phyloP scores from a whole-genome alignment of 2,329 filamentous ascomycete genomes.

The Alternaria consortialis region DNA sequence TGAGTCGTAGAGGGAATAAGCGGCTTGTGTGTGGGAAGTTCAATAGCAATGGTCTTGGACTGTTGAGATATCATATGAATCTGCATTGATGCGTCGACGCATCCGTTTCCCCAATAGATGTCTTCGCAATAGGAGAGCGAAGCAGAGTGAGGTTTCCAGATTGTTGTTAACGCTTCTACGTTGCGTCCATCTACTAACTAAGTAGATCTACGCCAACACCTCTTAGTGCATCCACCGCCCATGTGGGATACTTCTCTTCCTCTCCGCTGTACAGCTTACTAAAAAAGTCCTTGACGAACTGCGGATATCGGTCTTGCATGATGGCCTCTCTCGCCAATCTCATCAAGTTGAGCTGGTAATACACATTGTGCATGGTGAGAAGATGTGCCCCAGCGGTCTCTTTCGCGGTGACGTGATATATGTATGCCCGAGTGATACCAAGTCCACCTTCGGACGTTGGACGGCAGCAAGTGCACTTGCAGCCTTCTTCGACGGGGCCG shows the following conservation, averaged over 20 bases:
- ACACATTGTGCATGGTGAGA: constrained; percentile 94
- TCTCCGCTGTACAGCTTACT: constrained; percentile 70
- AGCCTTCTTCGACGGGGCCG: constrained; percentile 81
- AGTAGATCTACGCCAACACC: constrained; percentile 72
- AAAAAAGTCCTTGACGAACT: constrained; percentile 83
- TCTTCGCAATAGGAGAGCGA: no score
- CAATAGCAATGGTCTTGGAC: not conserved
- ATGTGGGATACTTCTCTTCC: constrained; percentile 74
- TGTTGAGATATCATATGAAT: not conserved
- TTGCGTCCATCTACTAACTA: constrained; percentile 18
- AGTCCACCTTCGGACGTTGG: constrained; percentile 72
- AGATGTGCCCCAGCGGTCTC: constrained; percentile 90
- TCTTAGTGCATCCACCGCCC: constrained; percentile 82
- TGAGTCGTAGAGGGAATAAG: constrained; percentile 23
- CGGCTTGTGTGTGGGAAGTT: not conserved
- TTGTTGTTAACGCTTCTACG: not conserved
- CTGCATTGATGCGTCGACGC: not conserved
- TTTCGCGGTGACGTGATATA: constrained; percentile 91
- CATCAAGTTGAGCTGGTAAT: constrained; percentile 91
- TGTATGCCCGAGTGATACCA: constrained; percentile 85
- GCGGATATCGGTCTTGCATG: constrained; percentile 80
- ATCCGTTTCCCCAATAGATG: not conserved
- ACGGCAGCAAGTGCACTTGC: constrained; percentile 80
- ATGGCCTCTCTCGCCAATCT: constrained; percentile 76
- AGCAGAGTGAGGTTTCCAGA: not conserved